phyloP scores from a whole-genome alignment of 306 rosid species.

The Begonia fuchsioides region DNA sequence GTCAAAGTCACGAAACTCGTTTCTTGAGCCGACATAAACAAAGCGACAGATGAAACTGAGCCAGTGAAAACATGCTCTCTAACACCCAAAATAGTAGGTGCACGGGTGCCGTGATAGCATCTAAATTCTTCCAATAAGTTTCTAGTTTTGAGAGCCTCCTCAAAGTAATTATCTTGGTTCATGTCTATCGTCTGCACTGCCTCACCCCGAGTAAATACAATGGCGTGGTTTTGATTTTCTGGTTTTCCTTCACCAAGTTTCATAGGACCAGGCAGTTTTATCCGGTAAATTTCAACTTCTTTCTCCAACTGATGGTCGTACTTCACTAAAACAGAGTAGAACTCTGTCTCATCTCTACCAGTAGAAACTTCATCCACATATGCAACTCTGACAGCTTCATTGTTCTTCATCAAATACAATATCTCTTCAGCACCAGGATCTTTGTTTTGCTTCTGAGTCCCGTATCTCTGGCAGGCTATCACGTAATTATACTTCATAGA shows the following conservation, averaged over 20 bases:
- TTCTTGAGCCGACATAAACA: conserved; percentile 97
- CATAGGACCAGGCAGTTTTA: conserved; percentile 76
- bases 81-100: conserved; percentile 83
- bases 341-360: conserved; percentile 52
- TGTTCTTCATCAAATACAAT: conserved; percentile 47
- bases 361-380: conserved; percentile 65
- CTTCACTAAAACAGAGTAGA: conserved; percentile 79
- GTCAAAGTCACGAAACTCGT: conserved; percentile 85
- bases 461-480: conserved; percentile 92
- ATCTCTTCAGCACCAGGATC: conserved; percentile 75
- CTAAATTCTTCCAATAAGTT: conserved; percentile 64
- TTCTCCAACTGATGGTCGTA: conserved; percentile 47
- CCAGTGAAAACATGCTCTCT: conserved; percentile 85
- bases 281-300: conserved; percentile 73
- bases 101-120: conserved; percentile 42
- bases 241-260: conserved; percentile 95
- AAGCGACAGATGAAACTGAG: conserved; percentile 83
- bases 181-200: conserved; percentile 87
- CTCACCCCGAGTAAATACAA: conserved; percentile 89
- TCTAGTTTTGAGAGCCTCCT: conserved; percentile 83
- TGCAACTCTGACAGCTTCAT: conserved; percentile 75
- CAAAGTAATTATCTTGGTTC: conserved; percentile 92
- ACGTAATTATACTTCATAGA: conserved; percentile 88
- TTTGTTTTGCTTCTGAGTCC: conserved; percentile 71
- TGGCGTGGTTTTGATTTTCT: conserved; percentile 87